Conservation (phyloP, 163 green algal species). For the Scenedesmus sp. region DNA sequence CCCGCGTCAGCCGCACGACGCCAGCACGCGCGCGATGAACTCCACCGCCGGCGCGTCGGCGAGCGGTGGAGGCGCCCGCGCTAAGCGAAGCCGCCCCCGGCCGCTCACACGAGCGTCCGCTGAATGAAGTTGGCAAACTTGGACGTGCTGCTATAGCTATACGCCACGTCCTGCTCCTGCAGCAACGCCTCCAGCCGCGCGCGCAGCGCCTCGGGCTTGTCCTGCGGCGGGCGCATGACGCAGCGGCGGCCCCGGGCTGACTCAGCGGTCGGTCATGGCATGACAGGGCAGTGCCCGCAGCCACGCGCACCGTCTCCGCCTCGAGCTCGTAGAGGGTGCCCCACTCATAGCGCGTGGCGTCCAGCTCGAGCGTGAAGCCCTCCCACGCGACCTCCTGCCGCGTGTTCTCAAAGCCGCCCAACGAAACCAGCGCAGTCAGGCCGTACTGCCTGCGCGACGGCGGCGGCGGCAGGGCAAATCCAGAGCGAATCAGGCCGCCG, state of each 20-base stretch:
- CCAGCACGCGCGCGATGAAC: background rate
- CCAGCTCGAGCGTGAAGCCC: constrained; percentile 88
- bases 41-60: background rate
- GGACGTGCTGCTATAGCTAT: constrained; percentile 74
- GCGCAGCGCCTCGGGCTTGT: constrained; percentile 73
- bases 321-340: constrained; percentile 94
- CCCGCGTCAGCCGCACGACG: background rate
- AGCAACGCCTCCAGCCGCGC: constrained; percentile 81
- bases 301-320: constrained; percentile 81
- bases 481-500: no score
- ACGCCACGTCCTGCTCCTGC: constrained; percentile 64
- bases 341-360: constrained; percentile 89
- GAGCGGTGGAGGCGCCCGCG: no score
- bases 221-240: constrained; percentile 52
- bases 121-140: constrained; percentile 95
- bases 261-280: no score
- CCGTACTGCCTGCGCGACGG: constrained; percentile 31
- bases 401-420: constrained; percentile 93
- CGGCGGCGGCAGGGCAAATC: no score
- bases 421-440: constrained; percentile 64
- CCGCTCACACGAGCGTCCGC: constrained; percentile 59
- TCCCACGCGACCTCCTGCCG: constrained; percentile 79
- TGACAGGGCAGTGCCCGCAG: background rate
- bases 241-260: no score
- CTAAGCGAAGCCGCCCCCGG: no score